Conservation (phyloP, 2,329 filamentous ascomycete species). For the Rhytidhysteron rufulum region DNA sequence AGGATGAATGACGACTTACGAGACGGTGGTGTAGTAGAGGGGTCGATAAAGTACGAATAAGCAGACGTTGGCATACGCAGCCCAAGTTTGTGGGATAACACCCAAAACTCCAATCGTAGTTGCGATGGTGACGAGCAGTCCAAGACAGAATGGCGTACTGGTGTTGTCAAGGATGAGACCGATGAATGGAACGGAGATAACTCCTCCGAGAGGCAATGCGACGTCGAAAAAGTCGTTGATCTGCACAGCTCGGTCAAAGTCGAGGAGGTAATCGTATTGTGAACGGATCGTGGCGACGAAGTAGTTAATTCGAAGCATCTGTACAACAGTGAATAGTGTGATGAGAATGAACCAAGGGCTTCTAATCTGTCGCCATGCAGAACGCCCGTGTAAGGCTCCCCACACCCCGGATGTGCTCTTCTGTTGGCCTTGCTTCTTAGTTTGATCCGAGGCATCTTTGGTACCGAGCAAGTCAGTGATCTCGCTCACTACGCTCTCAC, state of each 20-base stretch:
- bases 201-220: constrained; percentile 77
- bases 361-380: constrained; percentile 67
- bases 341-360: constrained; percentile 85
- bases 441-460: constrained; percentile 59
- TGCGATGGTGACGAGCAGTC: constrained; percentile 65
- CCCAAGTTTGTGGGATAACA: constrained; percentile 65
- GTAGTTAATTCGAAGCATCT: constrained; percentile 80
- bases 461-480: constrained; percentile 71
- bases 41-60: constrained; percentile 84
- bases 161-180: constrained; percentile 74
- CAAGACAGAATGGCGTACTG: constrained; percentile 67
- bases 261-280: constrained; percentile 77
- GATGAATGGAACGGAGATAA: constrained; percentile 83
- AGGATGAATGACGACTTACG: constrained; percentile 37
- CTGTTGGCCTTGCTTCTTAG: constrained; percentile 62
- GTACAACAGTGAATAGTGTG: constrained; percentile 67
- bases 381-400: constrained; percentile 75
- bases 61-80: constrained; percentile 70
- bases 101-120: constrained; percentile 75
- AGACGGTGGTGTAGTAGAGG: constrained; percentile 87
- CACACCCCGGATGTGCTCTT: constrained; percentile 74
- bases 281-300: constrained; percentile 83
- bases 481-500: constrained; percentile 62
- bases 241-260: constrained; percentile 56
- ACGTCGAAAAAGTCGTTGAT: constrained; percentile 85